Conservation (phyloP, 306 rosid genomes). For the Castanea crenata region DNA sequence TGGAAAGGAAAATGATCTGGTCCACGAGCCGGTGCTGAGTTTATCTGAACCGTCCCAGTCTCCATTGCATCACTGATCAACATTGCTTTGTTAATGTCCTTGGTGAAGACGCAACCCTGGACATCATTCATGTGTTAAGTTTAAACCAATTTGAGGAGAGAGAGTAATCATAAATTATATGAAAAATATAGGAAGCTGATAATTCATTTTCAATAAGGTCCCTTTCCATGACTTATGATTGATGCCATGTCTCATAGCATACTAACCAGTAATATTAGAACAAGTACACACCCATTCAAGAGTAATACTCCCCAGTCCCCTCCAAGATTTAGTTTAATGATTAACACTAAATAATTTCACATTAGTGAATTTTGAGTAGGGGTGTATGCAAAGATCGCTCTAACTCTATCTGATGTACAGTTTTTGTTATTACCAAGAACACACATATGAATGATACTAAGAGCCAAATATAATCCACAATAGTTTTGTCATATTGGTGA, state of each 20-base stretch:
- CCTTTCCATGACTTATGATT: neutral
- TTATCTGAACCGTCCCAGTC: conserved; percentile 94
- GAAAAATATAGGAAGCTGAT: neutral
- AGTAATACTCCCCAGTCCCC: no score
- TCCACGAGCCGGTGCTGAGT: conserved; percentile 97
- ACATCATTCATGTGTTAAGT: conserved; percentile 13
- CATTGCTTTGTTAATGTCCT: conserved; percentile 90
- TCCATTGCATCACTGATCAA: conserved; percentile 96
- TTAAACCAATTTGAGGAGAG: conserved; percentile 7
- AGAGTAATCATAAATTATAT: neutral
- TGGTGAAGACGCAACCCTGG: conserved; percentile 94
- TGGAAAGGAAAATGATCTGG: conserved; percentile 99
- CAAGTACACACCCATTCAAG: no score
- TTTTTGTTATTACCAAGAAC: no score
- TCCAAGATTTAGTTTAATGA: no score
- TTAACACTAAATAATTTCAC: no score
- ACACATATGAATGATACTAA: no score
- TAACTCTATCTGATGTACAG: no score
- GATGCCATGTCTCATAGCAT: neutral
- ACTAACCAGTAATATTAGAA: no score
- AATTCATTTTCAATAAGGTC: neutral
- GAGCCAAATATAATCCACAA: no score
- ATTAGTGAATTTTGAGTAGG: no score
- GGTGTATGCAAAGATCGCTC: no score
- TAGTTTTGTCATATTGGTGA: no score